phyloP scores from a whole-genome alignment of 306 rosid genomes.

The Alnus glutinosa region DNA sequence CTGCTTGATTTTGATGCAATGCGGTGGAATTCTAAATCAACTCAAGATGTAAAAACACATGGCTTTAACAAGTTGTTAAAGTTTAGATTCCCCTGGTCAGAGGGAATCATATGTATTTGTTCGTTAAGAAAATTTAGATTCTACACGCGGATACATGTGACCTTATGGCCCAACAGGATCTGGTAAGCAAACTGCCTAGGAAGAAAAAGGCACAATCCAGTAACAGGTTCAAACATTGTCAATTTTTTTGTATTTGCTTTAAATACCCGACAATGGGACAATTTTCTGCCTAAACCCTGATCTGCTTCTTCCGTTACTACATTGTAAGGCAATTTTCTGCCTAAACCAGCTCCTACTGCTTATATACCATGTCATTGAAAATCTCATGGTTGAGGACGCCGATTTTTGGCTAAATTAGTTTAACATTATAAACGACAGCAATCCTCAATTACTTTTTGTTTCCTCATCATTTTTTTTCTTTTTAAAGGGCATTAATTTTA shows the following conservation, averaged over 20 bases:
- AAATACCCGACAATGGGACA: background rate
- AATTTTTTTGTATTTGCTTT: no score
- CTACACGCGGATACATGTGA: background rate
- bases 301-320: no score
- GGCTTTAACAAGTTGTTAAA: background rate
- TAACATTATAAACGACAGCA: background rate
- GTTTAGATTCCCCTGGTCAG: background rate
- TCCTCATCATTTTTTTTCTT: background rate
- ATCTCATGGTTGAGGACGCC: no score
- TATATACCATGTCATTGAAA: no score
- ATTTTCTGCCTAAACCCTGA: no score
- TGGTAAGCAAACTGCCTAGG: background rate
- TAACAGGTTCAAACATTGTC: background rate
- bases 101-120: background rate
- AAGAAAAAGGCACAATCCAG: background rate
- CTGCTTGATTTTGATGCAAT: background rate
- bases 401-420: background rate
- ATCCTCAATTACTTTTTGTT: background rate
- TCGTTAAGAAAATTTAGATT: background rate
- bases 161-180: background rate
- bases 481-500: background rate
- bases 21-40: background rate
- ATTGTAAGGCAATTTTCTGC: no score
- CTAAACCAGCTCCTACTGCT: no score
- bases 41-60: background rate